phyloP scores from a whole-genome alignment of 257 asterid genomes.

The Solanum bulbocastanum region DNA sequence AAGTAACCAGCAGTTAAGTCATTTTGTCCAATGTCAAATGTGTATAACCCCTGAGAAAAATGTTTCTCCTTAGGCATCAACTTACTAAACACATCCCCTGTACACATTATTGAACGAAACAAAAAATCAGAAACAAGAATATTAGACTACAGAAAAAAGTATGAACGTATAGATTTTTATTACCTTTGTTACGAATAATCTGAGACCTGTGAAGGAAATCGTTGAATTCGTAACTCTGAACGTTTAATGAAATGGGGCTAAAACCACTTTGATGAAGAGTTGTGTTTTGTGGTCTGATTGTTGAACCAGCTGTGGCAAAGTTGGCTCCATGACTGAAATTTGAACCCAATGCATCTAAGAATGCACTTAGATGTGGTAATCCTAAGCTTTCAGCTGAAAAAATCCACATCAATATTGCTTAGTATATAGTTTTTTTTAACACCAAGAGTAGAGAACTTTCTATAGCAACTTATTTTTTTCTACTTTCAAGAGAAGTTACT shows the following conservation, averaged over 20 bases:
- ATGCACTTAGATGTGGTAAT: slow-evolving; percentile 65
- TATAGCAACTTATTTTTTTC: too few relatives aligned
- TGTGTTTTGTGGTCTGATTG: slow-evolving; percentile 74
- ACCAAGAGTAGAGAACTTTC: neutral
- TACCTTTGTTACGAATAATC: slow-evolving; percentile 39
- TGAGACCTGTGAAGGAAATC: slow-evolving; percentile 66
- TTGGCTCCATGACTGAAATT: slow-evolving; percentile 86
- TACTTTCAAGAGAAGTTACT: too few relatives aligned
- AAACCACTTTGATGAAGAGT: slow-evolving; percentile 65
- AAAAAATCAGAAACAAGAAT: too few relatives aligned
- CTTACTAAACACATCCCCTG: slow-evolving; percentile 39
- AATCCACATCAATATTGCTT: neutral
- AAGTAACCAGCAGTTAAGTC: slow-evolving; percentile 68
- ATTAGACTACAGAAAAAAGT: neutral
- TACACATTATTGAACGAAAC: neutral
- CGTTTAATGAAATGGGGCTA: slow-evolving; percentile 75
- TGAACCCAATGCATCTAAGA: slow-evolving; percentile 75
- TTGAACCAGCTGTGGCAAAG: slow-evolving; percentile 92
- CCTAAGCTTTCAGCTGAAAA: slow-evolving; percentile 56
- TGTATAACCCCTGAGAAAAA: slow-evolving; percentile 53
- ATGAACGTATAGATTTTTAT: neutral
- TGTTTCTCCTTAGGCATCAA: slow-evolving; percentile 38
- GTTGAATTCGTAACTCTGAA: slow-evolving; percentile 40
- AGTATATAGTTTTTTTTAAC: neutral
- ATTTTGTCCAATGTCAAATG: slow-evolving; percentile 88